Conservation (phyloP, 805 yeast genomes). For the Candida methanosorbosa region DNA sequence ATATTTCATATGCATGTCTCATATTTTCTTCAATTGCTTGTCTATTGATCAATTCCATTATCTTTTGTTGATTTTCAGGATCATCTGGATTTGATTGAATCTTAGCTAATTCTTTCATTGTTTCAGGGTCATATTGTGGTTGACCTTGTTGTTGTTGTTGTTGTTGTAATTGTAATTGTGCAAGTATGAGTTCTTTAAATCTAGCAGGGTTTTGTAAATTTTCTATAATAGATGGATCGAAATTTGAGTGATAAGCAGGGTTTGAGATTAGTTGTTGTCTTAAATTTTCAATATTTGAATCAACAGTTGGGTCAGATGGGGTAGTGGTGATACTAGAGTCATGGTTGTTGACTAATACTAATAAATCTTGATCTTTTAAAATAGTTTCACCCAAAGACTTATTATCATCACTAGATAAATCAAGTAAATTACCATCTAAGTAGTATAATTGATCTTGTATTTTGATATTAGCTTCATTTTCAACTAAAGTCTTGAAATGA, state of each 20-base stretch:
- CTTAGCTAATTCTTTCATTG: slow-evolving; percentile 34
- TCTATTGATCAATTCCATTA: slow-evolving; percentile 59
- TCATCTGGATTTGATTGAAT: slow-evolving; percentile 60
- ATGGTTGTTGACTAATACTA: slow-evolving; percentile 29
- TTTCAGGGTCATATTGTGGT: slow-evolving; percentile 3
- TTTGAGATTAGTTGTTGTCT: slow-evolving; percentile 41
- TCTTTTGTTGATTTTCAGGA: slow-evolving; percentile 57
- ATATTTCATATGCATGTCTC: slow-evolving; percentile 70
- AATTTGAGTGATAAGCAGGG: slow-evolving; percentile 18
- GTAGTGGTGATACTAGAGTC: slow-evolving; percentile 20
- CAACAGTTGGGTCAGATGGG: slow-evolving; percentile 24
- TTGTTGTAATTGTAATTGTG: slow-evolving; percentile 23
- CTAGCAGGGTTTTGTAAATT: slow-evolving; percentile 11
- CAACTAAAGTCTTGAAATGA: slow-evolving; percentile 68
- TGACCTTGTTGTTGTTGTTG: slow-evolving; percentile 10
- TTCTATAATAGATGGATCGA: slow-evolving; percentile 18
- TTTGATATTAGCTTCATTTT: slow-evolving; percentile 55
- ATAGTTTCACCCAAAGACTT: slow-evolving; percentile 38
- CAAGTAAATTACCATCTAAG: slow-evolving; percentile 35
- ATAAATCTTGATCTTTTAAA: slow-evolving; percentile 49
- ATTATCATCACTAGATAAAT: slow-evolving; percentile 13
- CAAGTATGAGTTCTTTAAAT: slow-evolving; percentile 26
- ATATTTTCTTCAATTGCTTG: slow-evolving; percentile 74
- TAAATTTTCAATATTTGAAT: slow-evolving; percentile 40
- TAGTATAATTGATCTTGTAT: slow-evolving; percentile 38